Evolutionary conservation across 108 stramenopile genomes (phyloP).

Genomic region (Nitzschia sp.): DNA sequence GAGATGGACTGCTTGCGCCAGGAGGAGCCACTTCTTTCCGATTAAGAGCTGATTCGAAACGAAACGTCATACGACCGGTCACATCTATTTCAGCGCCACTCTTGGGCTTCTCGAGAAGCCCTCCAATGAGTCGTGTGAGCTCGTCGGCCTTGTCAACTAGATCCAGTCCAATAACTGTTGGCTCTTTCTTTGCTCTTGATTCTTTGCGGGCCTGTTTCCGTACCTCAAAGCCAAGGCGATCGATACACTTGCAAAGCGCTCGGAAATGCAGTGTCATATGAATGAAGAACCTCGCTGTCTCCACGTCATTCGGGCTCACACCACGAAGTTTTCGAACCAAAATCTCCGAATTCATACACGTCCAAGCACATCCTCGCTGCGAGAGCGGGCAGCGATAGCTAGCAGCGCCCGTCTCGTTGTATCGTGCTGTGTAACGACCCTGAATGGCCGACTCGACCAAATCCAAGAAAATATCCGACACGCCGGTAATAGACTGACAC

Average conservation of each 20-base stretch:
- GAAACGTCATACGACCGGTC: slow-evolving; percentile 70
- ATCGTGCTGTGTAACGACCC: slow-evolving; percentile 34
- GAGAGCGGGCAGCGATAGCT: slow-evolving; percentile 25
- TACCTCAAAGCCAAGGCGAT: slow-evolving; percentile 9
- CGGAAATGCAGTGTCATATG: slow-evolving; percentile 60
- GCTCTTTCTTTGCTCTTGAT: not conserved
- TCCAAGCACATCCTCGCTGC: slow-evolving; percentile 18
- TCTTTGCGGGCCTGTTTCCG: not conserved
- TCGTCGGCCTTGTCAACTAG: slow-evolving; percentile 59
- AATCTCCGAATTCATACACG: slow-evolving; percentile 28
- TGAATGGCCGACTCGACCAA: slow-evolving; percentile 34
- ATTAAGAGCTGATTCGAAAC: slow-evolving; percentile 30
- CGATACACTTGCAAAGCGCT: slow-evolving; percentile 48
- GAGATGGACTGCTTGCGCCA: not conserved
- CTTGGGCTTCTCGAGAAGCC: slow-evolving; percentile 36
- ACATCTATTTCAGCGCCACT: slow-evolving; percentile 68
- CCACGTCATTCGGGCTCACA: slow-evolving; percentile 44
- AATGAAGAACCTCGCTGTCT: slow-evolving; percentile 54
- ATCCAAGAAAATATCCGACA: slow-evolving; percentile 54
- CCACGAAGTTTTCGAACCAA: slow-evolving; percentile 43
- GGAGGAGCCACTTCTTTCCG: not conserved
- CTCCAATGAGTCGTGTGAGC: slow-evolving; percentile 54
- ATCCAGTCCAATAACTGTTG: not conserved
- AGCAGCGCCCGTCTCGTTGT: slow-evolving; percentile 5
- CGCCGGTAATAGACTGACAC: slow-evolving; percentile 26